These are phyloP conservation scores for Scheffersomyces ergatensis DNA, from an alignment of 805 yeast genomes.

Conservation along the genomic window DNA sequence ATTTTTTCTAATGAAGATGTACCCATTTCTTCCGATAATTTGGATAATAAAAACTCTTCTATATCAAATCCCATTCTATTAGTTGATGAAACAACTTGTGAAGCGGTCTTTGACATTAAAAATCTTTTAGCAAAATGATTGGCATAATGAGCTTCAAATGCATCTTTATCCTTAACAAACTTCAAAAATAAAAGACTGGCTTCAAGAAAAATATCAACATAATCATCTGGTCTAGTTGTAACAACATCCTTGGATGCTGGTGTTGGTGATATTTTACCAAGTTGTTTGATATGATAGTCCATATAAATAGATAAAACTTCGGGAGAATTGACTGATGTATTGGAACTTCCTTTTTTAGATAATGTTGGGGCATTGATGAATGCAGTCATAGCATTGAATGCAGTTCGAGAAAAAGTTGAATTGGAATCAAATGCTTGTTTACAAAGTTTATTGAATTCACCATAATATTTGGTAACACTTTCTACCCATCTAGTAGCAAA, in stretches of 20 bases:
- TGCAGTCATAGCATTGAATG: slow-evolving; percentile 60
- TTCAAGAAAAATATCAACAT: slow-evolving; percentile 40
- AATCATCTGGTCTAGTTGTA: slow-evolving; percentile 13
- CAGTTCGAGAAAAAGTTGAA: slow-evolving; percentile 47
- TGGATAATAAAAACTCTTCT: slow-evolving; percentile 66
- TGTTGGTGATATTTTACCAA: slow-evolving; percentile 18
- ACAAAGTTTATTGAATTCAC: slow-evolving; percentile 49
- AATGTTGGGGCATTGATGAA: slow-evolving; percentile 47
- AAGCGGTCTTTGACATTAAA: slow-evolving; percentile 28
- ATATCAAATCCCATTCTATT: slow-evolving; percentile 50
- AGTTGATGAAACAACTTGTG: slow-evolving; percentile 18
- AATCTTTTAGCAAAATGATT: slow-evolving; percentile 83
- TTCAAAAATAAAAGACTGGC: slow-evolving; percentile 62
- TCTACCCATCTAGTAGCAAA: slow-evolving; percentile 72
- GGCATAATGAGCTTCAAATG: slow-evolving; percentile 81
- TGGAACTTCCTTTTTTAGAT: slow-evolving; percentile 38
- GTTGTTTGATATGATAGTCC: slow-evolving; percentile 38
- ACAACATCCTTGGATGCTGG: background rate
- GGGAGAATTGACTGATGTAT: slow-evolving; percentile 28
- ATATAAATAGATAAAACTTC: slow-evolving; percentile 39
- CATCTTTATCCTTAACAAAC: slow-evolving; percentile 76
- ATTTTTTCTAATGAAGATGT: slow-evolving; percentile 73
- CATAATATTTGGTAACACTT: slow-evolving; percentile 49
- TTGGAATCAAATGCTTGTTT: slow-evolving; percentile 49
- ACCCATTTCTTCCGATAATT: slow-evolving; percentile 74